Evolutionary conservation across 2,329 filamentous ascomycete genomes (phyloP).

Genomic region (Fusarium nurragi): DNA sequence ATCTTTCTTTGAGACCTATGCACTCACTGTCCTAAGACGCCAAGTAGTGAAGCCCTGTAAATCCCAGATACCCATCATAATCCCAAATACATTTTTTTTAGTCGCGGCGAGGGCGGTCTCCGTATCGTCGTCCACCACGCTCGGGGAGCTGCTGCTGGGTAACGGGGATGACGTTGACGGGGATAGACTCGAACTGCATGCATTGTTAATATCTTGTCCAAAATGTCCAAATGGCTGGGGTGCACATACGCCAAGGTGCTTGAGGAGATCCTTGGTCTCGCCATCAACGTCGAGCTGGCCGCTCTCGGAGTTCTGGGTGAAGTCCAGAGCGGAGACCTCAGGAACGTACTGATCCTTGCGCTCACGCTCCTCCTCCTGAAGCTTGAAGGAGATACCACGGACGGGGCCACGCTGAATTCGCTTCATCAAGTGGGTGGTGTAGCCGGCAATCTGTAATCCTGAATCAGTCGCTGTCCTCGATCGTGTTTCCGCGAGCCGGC

Average conservation of each 20-base stretch:
- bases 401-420: conserved; percentile 99
- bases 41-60: conserved; percentile 57
- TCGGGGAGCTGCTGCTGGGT: conserved; percentile 87
- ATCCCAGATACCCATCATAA: conserved; percentile 56
- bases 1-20: conserved; percentile 69
- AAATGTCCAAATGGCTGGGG: not conserved
- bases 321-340: conserved; percentile 98
- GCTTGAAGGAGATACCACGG: conserved; percentile 99
- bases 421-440: conserved; percentile 99
- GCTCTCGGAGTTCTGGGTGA: conserved; percentile 91
- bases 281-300: conserved; percentile 94
- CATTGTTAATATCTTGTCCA: conserved; percentile 43
- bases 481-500: not conserved
- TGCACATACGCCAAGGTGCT: conserved; percentile 93
- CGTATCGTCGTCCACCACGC: conserved; percentile 79
- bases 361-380: conserved; percentile 99
- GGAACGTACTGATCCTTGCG: conserved; percentile 99
- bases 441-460: conserved; percentile 84
- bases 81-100: conserved; percentile 50
- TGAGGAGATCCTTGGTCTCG: conserved; percentile 99
- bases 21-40: conserved; percentile 68
- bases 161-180: conserved; percentile 94
- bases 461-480: conserved; percentile 32
- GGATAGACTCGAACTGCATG: conserved; percentile 90
- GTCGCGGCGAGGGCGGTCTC: conserved; percentile 64